Conservation (phyloP, 441 rosid genomes). For the Euphorbia schlechtendalii region DNA sequence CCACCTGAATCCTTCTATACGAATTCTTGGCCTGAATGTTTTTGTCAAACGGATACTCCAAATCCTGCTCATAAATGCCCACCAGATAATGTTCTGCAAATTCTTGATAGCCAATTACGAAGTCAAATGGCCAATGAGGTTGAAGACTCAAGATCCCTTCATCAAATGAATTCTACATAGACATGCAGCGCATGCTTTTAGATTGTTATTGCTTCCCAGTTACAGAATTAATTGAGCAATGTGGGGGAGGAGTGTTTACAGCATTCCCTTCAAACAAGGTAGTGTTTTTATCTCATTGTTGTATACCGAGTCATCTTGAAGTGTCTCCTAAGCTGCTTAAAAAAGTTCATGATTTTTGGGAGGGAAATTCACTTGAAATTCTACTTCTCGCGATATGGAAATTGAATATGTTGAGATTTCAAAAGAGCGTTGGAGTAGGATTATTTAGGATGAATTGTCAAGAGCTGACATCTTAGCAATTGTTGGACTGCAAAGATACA, state of each 20-base stretch:
- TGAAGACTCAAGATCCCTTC: conserved; percentile 31
- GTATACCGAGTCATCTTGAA: background rate
- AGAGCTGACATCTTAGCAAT: background rate
- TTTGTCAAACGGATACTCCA: conserved; percentile 59
- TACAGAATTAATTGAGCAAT: no score
- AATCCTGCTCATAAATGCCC: conserved; percentile 83
- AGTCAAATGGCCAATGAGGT: conserved; percentile 29
- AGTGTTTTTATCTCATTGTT: no score
- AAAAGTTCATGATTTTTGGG: background rate
- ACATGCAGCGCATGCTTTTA: background rate
- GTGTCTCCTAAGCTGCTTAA: background rate
- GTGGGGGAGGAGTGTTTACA: conserved; percentile 12
- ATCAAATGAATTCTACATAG: conserved; percentile 42
- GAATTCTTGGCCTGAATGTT: conserved; percentile 98
- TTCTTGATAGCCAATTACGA: conserved; percentile 51
- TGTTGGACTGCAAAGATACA: background rate
- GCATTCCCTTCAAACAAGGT: conserved; percentile 24
- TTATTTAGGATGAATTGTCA: background rate
- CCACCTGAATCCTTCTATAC: conserved; percentile 91
- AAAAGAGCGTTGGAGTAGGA: background rate
- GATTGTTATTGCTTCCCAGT: conserved; percentile 10
- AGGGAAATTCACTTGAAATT: background rate
- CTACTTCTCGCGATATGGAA: no score
- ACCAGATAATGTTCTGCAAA: conserved; percentile 66
- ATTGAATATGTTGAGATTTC: background rate